Evolutionary conservation across 305 asterid species (phyloP).

Genomic region (Rubia peregrina): DNA sequence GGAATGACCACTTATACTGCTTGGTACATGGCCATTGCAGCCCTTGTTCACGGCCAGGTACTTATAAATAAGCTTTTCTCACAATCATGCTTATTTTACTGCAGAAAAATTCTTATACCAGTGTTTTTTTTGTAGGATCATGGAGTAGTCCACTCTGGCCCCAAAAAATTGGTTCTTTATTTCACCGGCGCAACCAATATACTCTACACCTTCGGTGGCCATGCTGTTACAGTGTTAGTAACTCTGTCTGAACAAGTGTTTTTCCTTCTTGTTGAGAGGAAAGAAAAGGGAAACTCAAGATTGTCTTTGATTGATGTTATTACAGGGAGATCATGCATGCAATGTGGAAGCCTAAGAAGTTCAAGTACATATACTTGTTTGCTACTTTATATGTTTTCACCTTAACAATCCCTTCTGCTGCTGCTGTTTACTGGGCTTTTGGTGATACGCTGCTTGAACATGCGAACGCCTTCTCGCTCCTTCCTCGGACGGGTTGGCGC

Average conservation of each 20-base stretch:
- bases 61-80: neutral
- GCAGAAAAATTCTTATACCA: neutral
- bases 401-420: conserved; percentile 49
- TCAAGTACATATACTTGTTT: conserved; percentile 42
- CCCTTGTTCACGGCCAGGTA: conserved; percentile 56
- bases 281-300: neutral
- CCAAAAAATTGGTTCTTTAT: conserved; percentile 40
- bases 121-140: conserved; percentile 23
- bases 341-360: conserved; percentile 55
- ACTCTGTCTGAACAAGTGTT: neutral
- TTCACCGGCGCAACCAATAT: conserved; percentile 57
- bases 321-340: conserved; percentile 56
- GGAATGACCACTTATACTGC: conserved; percentile 54
- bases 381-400: conserved; percentile 57
- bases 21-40: conserved; percentile 52
- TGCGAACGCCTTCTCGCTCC: conserved; percentile 53
- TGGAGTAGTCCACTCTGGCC: conserved; percentile 45
- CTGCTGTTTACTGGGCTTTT: conserved; percentile 54
- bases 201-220: conserved; percentile 60
- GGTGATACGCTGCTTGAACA: conserved; percentile 48
- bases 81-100: neutral
- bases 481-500: conserved; percentile 35
- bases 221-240: conserved; percentile 59
- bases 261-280: neutral
- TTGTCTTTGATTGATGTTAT: conserved; percentile 5